Percentiles rank a stretch among this genome's conserved stretches.
Evolutionary conservation across 2,329 filamentous ascomycete species (phyloP).

Genomic region (Pseudogymnoascus sp.): DNA sequence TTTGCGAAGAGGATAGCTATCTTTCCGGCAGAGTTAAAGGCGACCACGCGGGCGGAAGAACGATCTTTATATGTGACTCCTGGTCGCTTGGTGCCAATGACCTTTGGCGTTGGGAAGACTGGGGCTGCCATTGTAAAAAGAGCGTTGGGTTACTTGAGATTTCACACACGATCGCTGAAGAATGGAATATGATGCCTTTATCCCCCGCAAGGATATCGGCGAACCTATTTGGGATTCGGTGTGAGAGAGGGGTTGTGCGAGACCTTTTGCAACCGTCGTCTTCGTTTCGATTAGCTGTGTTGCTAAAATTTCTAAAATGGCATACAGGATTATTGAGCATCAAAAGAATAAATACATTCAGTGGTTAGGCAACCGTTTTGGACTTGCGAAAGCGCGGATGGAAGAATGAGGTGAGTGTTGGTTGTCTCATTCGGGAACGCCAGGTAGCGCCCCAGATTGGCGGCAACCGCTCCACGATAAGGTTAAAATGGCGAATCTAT

Average conservation of each 20-base stretch:
- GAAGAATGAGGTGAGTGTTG: not conserved
- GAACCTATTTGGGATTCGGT: too few species aligned
- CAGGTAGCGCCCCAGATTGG: not conserved
- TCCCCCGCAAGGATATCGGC: too few species aligned
- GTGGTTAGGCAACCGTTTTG: not conserved
- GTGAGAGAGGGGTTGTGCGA: not conserved
- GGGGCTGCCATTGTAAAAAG: not conserved
- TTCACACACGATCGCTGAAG: not conserved
- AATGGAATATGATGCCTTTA: not conserved
- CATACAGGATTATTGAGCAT: not conserved
- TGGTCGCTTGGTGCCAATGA: not conserved
- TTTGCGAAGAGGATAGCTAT: not conserved
- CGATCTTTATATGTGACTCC: not conserved
- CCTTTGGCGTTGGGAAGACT: not conserved
- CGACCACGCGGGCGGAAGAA: not conserved
- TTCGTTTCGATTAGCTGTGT: too few species aligned
- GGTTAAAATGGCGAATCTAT: not conserved
- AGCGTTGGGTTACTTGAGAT: not conserved
- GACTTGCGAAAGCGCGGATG: not conserved
- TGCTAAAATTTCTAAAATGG: not conserved
- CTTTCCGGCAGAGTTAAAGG: not conserved
- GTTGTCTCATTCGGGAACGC: not conserved
- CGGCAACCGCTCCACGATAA: not conserved
- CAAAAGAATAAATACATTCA: not conserved
- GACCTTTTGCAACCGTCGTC: not conserved